A percentile compares a stretch with the other conserved stretches of the same genome.
These are phyloP conservation scores for Termitomyces sp. DNA, from an alignment of 768 basidiomycete genomes.

Conservation along the genomic window DNA sequence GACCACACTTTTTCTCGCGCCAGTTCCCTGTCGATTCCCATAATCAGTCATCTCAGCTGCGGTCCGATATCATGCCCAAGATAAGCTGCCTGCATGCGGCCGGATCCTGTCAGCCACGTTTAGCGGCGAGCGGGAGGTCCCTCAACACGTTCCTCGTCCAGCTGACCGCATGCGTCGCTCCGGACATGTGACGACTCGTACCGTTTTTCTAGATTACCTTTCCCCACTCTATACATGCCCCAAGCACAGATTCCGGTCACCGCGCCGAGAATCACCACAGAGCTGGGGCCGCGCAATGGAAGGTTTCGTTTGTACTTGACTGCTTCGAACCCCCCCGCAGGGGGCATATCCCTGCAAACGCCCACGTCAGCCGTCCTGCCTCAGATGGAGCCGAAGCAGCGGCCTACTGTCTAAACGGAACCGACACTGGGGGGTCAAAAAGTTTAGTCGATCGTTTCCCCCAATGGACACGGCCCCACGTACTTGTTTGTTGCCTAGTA, in stretches of 20 bases:
- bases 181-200: slow-evolving; percentile 24
- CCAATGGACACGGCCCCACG: background rate
- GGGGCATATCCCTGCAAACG: slow-evolving; percentile 85
- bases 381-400: slow-evolving; percentile 24
- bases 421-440: slow-evolving; percentile 38
- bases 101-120: slow-evolving; percentile 71
- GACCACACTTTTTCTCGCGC: slow-evolving; percentile 93
- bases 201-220: slow-evolving; percentile 91
- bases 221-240: slow-evolving; percentile 89
- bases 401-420: slow-evolving; percentile 59
- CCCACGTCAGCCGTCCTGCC: slow-evolving; percentile 11
- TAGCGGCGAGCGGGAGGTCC: slow-evolving; percentile 54
- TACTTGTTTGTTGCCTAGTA: slow-evolving; percentile 9
- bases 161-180: slow-evolving; percentile 37
- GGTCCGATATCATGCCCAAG: slow-evolving; percentile 36
- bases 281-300: slow-evolving; percentile 83
- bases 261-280: slow-evolving; percentile 79
- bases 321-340: slow-evolving; percentile 85
- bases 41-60: slow-evolving; percentile 38
- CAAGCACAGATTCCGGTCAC: slow-evolving; percentile 81
- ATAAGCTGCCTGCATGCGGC: slow-evolving; percentile 43
- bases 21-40: slow-evolving; percentile 74
- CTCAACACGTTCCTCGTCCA: slow-evolving; percentile 64
- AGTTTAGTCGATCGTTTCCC: slow-evolving; percentile 3
- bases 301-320: slow-evolving; percentile 96